phyloP scores from a whole-genome alignment of 495 filamentous ascomycete species.

The Pyronema domesticum region DNA sequence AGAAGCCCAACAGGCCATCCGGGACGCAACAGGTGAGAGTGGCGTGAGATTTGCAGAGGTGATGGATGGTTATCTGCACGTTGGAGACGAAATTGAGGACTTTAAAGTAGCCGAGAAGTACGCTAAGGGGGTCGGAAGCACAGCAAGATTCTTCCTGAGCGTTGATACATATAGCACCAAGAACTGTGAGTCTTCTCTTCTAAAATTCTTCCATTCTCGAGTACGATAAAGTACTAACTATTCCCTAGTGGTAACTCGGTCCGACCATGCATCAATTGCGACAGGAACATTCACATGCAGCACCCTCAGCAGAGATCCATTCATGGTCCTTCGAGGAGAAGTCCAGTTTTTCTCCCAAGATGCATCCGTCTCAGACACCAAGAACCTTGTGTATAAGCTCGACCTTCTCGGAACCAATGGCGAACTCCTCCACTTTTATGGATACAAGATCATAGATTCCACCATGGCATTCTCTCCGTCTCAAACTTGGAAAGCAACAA shows the following conservation, averaged over 20 bases:
- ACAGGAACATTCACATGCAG: constrained; percentile 48
- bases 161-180: constrained; percentile 36
- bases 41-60: constrained; percentile 45
- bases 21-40: constrained; percentile 27
- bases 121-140: constrained; percentile 35
- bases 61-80: constrained; percentile 44
- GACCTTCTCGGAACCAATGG: constrained; percentile 38
- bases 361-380: constrained; percentile 35
- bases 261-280: constrained; percentile 36
- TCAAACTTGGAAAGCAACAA: constrained; percentile 44
- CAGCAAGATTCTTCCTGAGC: constrained; percentile 42
- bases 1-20: constrained; percentile 29
- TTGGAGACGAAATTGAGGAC: constrained; percentile 34
- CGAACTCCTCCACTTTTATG: constrained; percentile 37
- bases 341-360: constrained; percentile 42
- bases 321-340: constrained; percentile 41
- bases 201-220: too few relatives aligned
- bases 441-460: constrained; percentile 45
- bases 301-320: constrained; percentile 36
- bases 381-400: constrained; percentile 43
- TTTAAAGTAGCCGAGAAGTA: constrained; percentile 38
- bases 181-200: constrained; percentile 14
- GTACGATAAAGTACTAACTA: constrained; percentile 9
- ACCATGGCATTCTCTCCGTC: constrained; percentile 35
- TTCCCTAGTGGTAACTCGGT: constrained; percentile 25